Conservation (phyloP, 352 stramenopile genomes). For the Phytophthora nicotianae region DNA sequence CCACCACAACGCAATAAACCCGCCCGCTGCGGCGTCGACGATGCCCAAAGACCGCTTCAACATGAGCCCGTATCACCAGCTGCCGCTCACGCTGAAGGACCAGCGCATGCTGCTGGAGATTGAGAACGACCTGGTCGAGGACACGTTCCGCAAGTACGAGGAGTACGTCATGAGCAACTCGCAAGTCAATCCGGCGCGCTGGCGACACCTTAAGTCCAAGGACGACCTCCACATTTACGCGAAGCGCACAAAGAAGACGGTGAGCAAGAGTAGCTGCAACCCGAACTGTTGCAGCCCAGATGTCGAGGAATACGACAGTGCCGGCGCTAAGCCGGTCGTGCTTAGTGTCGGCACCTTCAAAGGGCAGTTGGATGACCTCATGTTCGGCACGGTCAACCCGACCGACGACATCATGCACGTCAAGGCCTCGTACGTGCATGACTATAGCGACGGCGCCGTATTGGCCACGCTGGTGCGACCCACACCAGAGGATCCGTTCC, state of each 20-base stretch:
- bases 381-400: conserved; percentile 43
- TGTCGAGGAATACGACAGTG: not conserved
- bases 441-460: conserved; percentile 35
- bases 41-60: conserved; percentile 41
- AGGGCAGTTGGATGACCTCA: conserved; percentile 42
- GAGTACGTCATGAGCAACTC: conserved; percentile 23
- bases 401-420: conserved; percentile 42
- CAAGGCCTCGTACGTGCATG: conserved; percentile 41
- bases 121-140: conserved; percentile 21
- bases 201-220: conserved; percentile 33
- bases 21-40: conserved; percentile 17
- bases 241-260: conserved; percentile 9
- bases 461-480: conserved; percentile 16
- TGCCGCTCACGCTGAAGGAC: conserved; percentile 29
- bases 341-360: conserved; percentile 35
- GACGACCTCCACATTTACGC: conserved; percentile 33
- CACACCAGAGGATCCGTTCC: conserved; percentile 16
- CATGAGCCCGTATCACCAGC: conserved; percentile 26
- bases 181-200: conserved; percentile 23
- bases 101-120: conserved; percentile 21
- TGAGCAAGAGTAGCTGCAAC: not conserved
- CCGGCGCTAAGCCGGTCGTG: conserved; percentile 14
- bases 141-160: conserved; percentile 34
- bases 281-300: not conserved
- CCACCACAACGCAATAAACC: conserved; percentile 36